Evolutionary conservation across 495 filamentous ascomycete species (phyloP), one percentile per base, ranked within the genome.

Genomic region (Tuber borchii): DNA sequence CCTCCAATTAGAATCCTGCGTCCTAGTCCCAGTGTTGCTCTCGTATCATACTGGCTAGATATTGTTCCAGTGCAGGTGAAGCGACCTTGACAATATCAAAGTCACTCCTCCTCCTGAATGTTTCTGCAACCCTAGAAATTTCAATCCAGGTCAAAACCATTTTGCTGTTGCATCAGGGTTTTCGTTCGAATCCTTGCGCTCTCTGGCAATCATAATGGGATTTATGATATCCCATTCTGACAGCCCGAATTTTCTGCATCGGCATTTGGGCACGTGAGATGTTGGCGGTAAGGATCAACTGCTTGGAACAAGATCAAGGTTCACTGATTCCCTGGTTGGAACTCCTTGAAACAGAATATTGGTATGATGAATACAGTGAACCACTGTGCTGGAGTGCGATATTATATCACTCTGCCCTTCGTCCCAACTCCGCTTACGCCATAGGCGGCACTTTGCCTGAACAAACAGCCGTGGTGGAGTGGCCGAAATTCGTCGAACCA

Each of bases 291-390:
- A 19, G 56, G 56, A 65, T 65, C 26, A 34, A 65, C 16, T 65
- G 0, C 56, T 65, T 65, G 56, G 56, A 19, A 26, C 14, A 34
- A 65, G 56, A 34, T 65, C 56, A 65, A 34, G 26, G 10, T 65
- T 34, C n/a, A 34, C 34, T 65, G 56, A 65, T 65, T 65, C 56
- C 56, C 26, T 65, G 56, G 56, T 65, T 65, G 56, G 56, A 65
- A 26, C 56, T 65, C 56, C 56, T 34, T 65, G 56, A 65, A 65
- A 65, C 56, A 34, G 56, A 65, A 65, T 65, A 34, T 17, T 26
- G 14, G 2, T 65, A 14, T 65, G 14, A 12, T 65, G 56, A 8
- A 65, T 31, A 65, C 56, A 17, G 14, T 65, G 31, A 65, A 65
- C 56, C 26, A 2, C 26, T 65, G 26, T 31, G 26, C 56, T 65